Percentiles rank a stretch among this genome's conserved stretches.
Conservation (phyloP, 306 rosid species). For the Dryas octopetala region DNA sequence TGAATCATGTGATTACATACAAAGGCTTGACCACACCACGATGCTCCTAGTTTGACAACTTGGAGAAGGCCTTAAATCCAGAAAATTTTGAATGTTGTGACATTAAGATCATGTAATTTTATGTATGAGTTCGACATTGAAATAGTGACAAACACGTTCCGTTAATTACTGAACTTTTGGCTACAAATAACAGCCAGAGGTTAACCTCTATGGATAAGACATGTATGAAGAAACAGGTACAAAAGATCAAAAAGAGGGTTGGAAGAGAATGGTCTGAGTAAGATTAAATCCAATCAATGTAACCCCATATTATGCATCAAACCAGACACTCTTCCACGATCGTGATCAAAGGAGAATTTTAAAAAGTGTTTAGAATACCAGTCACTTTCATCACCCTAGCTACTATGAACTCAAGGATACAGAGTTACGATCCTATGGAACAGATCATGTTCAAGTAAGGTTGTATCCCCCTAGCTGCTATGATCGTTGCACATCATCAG, state of each 20-base stretch:
- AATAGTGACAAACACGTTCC: not conserved
- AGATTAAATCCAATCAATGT: not conserved
- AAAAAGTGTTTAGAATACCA: not conserved
- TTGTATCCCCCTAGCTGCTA: not conserved
- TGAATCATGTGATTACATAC: too few species aligned
- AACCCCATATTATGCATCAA: not conserved
- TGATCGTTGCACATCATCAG: not conserved
- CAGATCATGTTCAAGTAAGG: too few species aligned
- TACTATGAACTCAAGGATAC: not conserved
- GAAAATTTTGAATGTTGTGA: not conserved
- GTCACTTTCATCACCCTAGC: not conserved
- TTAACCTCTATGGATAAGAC: not conserved
- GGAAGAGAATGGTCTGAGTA: not conserved
- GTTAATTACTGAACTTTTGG: not conserved
- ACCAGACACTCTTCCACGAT: not conserved
- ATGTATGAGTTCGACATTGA: not conserved
- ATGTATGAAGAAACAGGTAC: not conserved
- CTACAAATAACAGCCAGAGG: not conserved
- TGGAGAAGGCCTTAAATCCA: not conserved
- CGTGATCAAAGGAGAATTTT: not conserved
- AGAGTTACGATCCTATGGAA: too few species aligned
- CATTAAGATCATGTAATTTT: not conserved
- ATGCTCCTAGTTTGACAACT: not conserved
- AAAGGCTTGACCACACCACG: not conserved
- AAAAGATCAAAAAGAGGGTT: not conserved